Base-by-base conservation (phyloP, 2,329 filamentous ascomycete genomes). In the Acrocalymma vagum region DNA sequence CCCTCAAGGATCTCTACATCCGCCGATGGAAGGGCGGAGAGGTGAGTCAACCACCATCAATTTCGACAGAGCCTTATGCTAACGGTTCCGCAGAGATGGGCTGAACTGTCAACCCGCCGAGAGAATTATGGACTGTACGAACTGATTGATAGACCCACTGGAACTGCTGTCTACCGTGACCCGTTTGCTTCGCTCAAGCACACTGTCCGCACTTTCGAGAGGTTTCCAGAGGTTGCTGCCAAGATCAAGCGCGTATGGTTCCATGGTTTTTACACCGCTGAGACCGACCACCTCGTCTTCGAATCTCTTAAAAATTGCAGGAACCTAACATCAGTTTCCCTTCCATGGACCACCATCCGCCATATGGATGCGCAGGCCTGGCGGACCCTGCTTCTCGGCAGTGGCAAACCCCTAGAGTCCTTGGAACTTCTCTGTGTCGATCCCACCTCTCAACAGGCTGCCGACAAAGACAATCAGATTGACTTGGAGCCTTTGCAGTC, bases 231-330 rank as follows among this genome's bases (percentile, higher is more conserved):
- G 20, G 65, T 79, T 8, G 77, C 77, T 3, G 63, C 67, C 15
- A 72, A 78, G 53, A 77, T 80, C 39, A 74, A 72, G 39, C 74
- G 77, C 29, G 69, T 81, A 54, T 80, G 77, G 76, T 79, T 81
- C 60, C 75, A 80, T 42, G 78, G 78, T 33, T 79, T 80, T 60
- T 75, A 80, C 62, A 72, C 72, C 6, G 69, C 73, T 30, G 72
- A 79, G 48, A 79, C 77, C 4, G 75, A 78, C 53, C 66, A 69
- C 20, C 66, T 77, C 45, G 74, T 81, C 35, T 75, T 79, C 42
- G 66, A 72, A 11, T 72, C 76, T 30, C 65, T 80, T 22, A 66
- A 69, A 40, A 72, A 71, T 51, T 80, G 77, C 61, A 62, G 56
- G 25, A 73, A 75, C 43, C 63, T 81, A 11, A 70, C 72, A 8